phyloP scores from a whole-genome alignment of 768 basidiomycete species.

The Pluteus cervinus region DNA sequence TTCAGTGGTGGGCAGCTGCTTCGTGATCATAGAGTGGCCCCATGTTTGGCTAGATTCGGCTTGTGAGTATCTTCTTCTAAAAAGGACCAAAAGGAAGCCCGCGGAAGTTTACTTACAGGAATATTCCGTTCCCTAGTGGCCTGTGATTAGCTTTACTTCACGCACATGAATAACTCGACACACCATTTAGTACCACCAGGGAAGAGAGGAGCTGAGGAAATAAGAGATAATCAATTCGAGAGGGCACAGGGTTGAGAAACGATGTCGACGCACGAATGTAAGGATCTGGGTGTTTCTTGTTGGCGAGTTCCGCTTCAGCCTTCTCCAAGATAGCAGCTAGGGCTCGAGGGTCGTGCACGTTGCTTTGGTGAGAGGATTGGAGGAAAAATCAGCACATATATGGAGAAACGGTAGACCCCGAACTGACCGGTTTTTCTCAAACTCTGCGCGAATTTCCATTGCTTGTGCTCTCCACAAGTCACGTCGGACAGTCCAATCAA shows the following conservation, averaged over 20 bases:
- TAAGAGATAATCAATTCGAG: conserved; percentile 5
- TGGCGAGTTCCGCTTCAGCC: conserved; percentile 70
- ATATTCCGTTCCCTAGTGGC: conserved; percentile 70
- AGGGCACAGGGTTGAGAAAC: neutral
- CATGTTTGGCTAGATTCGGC: conserved; percentile 45
- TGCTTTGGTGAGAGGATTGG: conserved; percentile 32
- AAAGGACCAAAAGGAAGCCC: conserved; percentile 2
- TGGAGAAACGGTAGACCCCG: conserved; percentile 1
- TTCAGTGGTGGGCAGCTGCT: conserved; percentile 31
- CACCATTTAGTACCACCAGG: conserved; percentile 97
- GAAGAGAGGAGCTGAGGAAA: conserved; percentile 58
- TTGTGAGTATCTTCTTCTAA: conserved; percentile 9
- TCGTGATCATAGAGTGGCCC: conserved; percentile 64
- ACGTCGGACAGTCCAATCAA: conserved; percentile 86
- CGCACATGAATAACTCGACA: conserved; percentile 21
- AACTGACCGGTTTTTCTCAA: conserved; percentile 85
- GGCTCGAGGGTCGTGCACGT: conserved; percentile 81
- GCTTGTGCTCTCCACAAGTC: conserved; percentile 86
- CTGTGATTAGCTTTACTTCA: conserved; percentile 11
- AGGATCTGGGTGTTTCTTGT: conserved; percentile 81
- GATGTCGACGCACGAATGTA: conserved; percentile 77
- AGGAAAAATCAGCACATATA: neutral
- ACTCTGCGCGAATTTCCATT: conserved; percentile 82
- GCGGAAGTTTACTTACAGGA: conserved; percentile 46
- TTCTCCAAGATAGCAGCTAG: conserved; percentile 71